Percentiles rank a stretch among this genome's conserved stretches.
phyloP scores from a whole-genome alignment of 1,284 basidiomycete species.

The Earliella scabrosa region DNA sequence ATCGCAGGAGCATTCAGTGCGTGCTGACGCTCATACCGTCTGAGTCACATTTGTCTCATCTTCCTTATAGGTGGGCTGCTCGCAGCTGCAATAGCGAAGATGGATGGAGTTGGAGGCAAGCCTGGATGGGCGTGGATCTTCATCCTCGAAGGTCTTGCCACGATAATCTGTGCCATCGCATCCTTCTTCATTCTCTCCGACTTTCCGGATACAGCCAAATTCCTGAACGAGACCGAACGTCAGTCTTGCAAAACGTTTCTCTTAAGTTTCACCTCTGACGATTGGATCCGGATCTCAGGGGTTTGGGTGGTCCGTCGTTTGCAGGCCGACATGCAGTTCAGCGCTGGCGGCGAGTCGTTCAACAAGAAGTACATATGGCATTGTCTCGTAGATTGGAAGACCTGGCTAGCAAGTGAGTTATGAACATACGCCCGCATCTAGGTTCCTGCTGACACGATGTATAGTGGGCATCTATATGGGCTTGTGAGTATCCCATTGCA shows the following conservation, averaged over 20 bases:
- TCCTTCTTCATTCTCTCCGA: constrained; percentile 63
- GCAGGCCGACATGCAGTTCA: constrained; percentile 51
- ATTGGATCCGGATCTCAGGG: constrained; percentile 39
- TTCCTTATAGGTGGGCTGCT: constrained; percentile 54
- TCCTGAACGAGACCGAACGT: constrained; percentile 55
- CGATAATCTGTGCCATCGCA: constrained; percentile 52
- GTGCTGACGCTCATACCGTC: constrained; percentile 23
- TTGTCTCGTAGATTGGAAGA: constrained; percentile 56
- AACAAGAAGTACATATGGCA: constrained; percentile 49
- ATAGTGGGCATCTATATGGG: constrained; percentile 54
- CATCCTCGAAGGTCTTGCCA: constrained; percentile 77
- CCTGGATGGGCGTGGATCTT: constrained; percentile 73
- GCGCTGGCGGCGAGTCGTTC: constrained; percentile 53
- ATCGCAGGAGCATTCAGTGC: constrained; percentile 71
- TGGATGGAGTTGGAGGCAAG: constrained; percentile 68
- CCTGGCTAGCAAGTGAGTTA: constrained; percentile 48
- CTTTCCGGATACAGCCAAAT: constrained; percentile 64
- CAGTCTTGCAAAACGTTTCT: too few species aligned
- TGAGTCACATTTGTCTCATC: neutral
- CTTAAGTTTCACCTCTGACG: too few species aligned
- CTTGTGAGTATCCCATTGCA: constrained; percentile 36
- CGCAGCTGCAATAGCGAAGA: constrained; percentile 68
- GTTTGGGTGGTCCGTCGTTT: constrained; percentile 52
- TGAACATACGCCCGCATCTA: too few species aligned
- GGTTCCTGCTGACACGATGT: too few species aligned